Evolutionary conservation across 306 rosid genomes (phyloP), one percentile per base, ranked within the genome.

Genomic region (Glycine soja): DNA sequence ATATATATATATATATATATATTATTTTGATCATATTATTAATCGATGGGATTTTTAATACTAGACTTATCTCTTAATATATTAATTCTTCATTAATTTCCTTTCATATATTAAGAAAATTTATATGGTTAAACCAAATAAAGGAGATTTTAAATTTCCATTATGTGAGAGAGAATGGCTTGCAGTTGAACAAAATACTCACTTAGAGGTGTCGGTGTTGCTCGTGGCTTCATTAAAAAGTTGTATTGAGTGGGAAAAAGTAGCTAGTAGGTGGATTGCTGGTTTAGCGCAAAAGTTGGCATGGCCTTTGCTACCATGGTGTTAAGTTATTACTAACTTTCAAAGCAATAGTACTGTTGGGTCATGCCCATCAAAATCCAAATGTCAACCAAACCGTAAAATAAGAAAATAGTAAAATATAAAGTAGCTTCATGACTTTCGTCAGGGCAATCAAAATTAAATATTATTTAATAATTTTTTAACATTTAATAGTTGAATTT

Each of bases 271-370:
- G 34, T 52, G 14, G 51, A 30, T 50, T 36, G 10, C 9, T 50
- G 56, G 5, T 72, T 71, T 34, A 72, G 15, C 59, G 24, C 47
- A 72, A 32, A 51, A 51, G 76, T 19, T 72, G 63, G 69, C 56
- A 43, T 43, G 14, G 69, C 10, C 7, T 43, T 75, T 34, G n/a
- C 66, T n/a, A 51, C 24, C 24, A 19, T 19, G 24, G 1, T 19
- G 45, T 34, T 57, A 74, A 19, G 24, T 30, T 24, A 75, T 36
- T 36, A 36, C 11, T 30, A 61, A 45, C 59, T 52, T 58, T 61
- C 18, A 4, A 59, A 46, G 80, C 30, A 75, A 61, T 13, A 42
- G 14, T 8, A 16, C 54, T 18, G 54, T 36, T 56, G 46, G 53
- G 42, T 14, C 54, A 42, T 42, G 19, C 54, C 19, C 53, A 56